These are phyloP conservation scores for Cercophora sp. DNA, from an alignment of 495 filamentous ascomycete species.

Conservation along the genomic window DNA sequence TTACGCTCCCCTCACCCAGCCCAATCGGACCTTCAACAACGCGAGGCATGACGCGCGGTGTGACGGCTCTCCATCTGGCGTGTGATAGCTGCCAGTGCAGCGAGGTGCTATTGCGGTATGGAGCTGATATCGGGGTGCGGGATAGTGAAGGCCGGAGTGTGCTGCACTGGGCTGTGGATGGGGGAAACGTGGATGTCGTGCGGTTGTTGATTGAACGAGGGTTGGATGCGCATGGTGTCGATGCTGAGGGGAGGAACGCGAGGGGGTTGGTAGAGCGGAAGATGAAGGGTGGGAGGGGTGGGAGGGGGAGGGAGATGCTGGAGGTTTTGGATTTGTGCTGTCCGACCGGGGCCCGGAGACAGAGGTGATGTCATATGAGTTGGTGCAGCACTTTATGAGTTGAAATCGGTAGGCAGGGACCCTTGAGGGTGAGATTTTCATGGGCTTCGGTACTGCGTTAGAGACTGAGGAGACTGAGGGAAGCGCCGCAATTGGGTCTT, in stretches of 20 bases:
- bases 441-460: too few species aligned
- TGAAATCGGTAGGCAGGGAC: too few species aligned
- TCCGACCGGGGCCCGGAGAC: too few species aligned
- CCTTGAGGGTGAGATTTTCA: too few species aligned
- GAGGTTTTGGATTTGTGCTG: too few species aligned
- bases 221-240: not conserved
- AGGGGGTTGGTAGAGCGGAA: not conserved
- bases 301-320: not conserved
- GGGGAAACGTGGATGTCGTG: slow-evolving; percentile 10
- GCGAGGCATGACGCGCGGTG: not conserved
- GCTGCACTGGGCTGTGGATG: slow-evolving; percentile 18
- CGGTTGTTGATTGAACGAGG: slow-evolving; percentile 9
- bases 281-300: not conserved
- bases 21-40: not conserved
- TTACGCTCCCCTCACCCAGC: not conserved
- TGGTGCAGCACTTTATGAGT: too few species aligned
- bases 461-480: too few species aligned
- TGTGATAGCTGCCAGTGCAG: slow-evolving; percentile 5
- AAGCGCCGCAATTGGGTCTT: too few species aligned
- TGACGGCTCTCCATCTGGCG: slow-evolving; percentile 22
- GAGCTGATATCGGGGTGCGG: slow-evolving; percentile 4
- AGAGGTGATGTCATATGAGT: too few species aligned
- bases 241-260: slow-evolving; percentile 10
- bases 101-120: slow-evolving; percentile 4
- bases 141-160: slow-evolving; percentile 16